Evolutionary conservation across 2,329 filamentous ascomycete species (phyloP).

Genomic region (Geoglossum cookeanum): DNA sequence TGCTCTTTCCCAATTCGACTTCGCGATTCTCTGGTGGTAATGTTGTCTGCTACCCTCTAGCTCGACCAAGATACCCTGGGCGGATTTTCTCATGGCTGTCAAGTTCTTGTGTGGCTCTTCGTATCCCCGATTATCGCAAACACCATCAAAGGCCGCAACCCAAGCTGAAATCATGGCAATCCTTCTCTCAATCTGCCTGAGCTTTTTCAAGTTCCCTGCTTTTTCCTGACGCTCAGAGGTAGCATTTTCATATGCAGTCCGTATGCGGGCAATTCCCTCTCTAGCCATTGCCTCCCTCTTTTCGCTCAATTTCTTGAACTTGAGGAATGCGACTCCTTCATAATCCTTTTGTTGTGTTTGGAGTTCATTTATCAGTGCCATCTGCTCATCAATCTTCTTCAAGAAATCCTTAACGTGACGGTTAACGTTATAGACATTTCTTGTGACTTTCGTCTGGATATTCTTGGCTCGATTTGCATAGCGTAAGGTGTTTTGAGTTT

Average conservation of each 20-base stretch:
- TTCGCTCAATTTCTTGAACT: slow-evolving; percentile 78
- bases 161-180: slow-evolving; percentile 77
- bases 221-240: slow-evolving; percentile 60
- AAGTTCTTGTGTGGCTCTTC: slow-evolving; percentile 49
- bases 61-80: slow-evolving; percentile 72
- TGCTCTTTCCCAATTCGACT: slow-evolving; percentile 68
- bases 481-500: slow-evolving; percentile 92
- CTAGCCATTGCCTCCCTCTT: slow-evolving; percentile 59
- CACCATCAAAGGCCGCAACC: slow-evolving; percentile 76
- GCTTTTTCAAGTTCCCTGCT: slow-evolving; percentile 57
- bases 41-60: slow-evolving; percentile 80
- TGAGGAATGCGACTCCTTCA: slow-evolving; percentile 62
- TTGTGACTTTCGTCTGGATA: slow-evolving; percentile 98
- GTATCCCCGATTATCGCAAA: slow-evolving; percentile 53
- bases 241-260: slow-evolving; percentile 68
- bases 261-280: slow-evolving; percentile 64
- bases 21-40: slow-evolving; percentile 66
- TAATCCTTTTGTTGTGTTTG: slow-evolving; percentile 83
- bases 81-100: slow-evolving; percentile 63
- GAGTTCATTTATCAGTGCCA: slow-evolving; percentile 89
- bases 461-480: slow-evolving; percentile 98
- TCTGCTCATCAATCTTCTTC: slow-evolving; percentile 98
- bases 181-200: slow-evolving; percentile 65
- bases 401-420: slow-evolving; percentile 97
- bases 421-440: slow-evolving; percentile 97